A percentile compares a stretch with the other conserved stretches of the same genome.
Evolutionary conservation across 2,329 filamentous ascomycete genomes (phyloP).

Genomic region (Rhinocladiella similis): DNA sequence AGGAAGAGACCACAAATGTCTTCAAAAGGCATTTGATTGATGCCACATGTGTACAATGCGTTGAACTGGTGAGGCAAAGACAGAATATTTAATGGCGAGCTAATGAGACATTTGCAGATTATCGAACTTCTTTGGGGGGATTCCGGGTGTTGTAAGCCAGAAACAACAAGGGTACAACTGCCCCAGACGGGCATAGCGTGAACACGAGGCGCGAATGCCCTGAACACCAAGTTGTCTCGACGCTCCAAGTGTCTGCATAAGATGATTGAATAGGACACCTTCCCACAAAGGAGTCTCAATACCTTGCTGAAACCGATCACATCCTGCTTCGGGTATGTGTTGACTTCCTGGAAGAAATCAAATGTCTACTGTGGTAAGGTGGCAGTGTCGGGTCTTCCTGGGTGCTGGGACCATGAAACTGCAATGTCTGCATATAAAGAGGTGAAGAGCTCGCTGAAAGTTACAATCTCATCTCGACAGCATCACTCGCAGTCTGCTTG

Average conservation of each 20-base stretch:
- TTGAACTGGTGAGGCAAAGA: too few species aligned
- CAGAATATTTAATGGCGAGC: too few species aligned
- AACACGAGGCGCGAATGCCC: background rate
- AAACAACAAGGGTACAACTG: slow-evolving; percentile 3
- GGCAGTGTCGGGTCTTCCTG: too few species aligned
- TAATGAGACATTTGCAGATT: too few species aligned
- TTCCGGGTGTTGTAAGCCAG: background rate
- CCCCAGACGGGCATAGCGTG: background rate
- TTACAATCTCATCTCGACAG: too few species aligned
- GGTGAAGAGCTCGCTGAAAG: background rate
- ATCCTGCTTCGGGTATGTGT: background rate
- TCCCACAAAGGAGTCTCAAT: background rate
- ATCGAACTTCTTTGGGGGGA: background rate
- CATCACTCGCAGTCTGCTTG: too few species aligned
- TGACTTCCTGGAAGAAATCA: background rate
- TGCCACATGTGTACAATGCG: background rate
- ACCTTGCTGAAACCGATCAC: background rate
- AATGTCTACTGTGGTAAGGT: background rate
- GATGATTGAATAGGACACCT: background rate
- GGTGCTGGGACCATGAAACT: background rate
- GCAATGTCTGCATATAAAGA: background rate
- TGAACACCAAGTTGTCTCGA: background rate
- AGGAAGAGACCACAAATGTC: too few species aligned
- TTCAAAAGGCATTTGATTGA: background rate
- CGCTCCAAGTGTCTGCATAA: background rate